Evolutionary conservation across 108 stramenopile genomes (phyloP).

Genomic region (Cyclotella kingstonii): DNA sequence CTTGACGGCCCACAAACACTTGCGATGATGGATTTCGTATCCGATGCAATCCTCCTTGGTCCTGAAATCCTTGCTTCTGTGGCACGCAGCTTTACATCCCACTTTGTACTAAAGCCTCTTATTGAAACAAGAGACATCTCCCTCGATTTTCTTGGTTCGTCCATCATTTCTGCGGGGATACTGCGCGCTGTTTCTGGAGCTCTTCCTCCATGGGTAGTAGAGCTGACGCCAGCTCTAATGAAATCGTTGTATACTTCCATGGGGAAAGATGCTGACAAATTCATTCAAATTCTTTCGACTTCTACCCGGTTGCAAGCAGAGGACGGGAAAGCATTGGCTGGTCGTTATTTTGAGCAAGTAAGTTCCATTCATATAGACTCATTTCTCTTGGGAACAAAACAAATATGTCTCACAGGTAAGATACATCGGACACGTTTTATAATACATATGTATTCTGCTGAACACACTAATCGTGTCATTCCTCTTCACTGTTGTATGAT

Average conservation of each 20-base stretch:
- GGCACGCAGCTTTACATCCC: constrained; percentile 13
- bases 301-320: constrained; percentile 52
- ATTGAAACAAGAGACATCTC: constrained; percentile 2
- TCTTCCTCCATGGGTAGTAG: constrained; percentile 82
- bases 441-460: too few species aligned
- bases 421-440: too few species aligned
- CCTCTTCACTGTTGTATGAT: neutral
- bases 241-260: constrained; percentile 49
- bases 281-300: constrained; percentile 41
- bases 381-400: constrained; percentile 55
- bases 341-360: constrained; percentile 60
- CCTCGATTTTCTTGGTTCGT: constrained; percentile 34
- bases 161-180: constrained; percentile 62
- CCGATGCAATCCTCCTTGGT: constrained; percentile 49
- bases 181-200: constrained; percentile 69
- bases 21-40: constrained; percentile 66
- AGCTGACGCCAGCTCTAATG: constrained; percentile 58
- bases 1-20: constrained; percentile 79
- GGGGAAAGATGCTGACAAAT: constrained; percentile 39
- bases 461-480: neutral
- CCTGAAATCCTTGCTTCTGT: constrained; percentile 41
- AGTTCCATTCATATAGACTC: constrained; percentile 43
- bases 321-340: constrained; percentile 59
- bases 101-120: constrained; percentile 9
- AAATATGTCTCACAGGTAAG: constrained; percentile 43